Conservation (phyloP, 1,284 basidiomycete genomes). For the Phellinidium pouzarii region DNA sequence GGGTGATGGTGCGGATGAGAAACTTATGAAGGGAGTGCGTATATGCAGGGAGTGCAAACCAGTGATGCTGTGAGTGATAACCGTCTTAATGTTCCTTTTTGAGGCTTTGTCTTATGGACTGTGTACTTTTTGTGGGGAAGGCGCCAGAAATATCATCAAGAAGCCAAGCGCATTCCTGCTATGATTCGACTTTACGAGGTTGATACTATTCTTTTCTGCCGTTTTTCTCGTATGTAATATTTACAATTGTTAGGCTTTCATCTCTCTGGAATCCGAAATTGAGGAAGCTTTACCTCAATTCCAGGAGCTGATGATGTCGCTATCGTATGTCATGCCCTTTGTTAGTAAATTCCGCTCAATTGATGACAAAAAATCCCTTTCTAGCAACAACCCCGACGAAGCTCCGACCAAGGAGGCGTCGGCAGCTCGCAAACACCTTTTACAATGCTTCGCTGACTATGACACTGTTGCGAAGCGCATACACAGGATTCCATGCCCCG, state of each 20-base stretch:
- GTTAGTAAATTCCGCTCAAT: not conserved
- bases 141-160: conserved; percentile 74
- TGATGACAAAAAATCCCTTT: conserved; percentile 1
- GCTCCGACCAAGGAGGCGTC: conserved; percentile 63
- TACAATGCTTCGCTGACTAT: conserved; percentile 82
- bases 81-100: conserved; percentile 17
- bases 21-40: conserved; percentile 76
- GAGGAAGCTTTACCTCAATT: conserved; percentile 63
- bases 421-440: conserved; percentile 67
- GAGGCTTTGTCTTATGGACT: conserved; percentile 4
- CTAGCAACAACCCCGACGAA: conserved; percentile 43
- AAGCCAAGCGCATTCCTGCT: conserved; percentile 53
- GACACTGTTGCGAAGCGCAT: conserved; percentile 86
- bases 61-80: conserved; percentile 56
- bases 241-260: conserved; percentile 45
- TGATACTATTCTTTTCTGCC: not conserved
- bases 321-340: conserved; percentile 38
- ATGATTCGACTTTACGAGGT: conserved; percentile 71
- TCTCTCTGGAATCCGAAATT: conserved; percentile 73
- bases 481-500: conserved; percentile 56
- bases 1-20: conserved; percentile 56
- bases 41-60: conserved; percentile 80
- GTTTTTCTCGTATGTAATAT: conserved; percentile 2
- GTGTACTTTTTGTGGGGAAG: conserved; percentile 42
- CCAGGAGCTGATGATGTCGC: conserved; percentile 54